Conservation (phyloP, 2,329 filamentous ascomycete species). For the Diaporthe caulivora region DNA sequence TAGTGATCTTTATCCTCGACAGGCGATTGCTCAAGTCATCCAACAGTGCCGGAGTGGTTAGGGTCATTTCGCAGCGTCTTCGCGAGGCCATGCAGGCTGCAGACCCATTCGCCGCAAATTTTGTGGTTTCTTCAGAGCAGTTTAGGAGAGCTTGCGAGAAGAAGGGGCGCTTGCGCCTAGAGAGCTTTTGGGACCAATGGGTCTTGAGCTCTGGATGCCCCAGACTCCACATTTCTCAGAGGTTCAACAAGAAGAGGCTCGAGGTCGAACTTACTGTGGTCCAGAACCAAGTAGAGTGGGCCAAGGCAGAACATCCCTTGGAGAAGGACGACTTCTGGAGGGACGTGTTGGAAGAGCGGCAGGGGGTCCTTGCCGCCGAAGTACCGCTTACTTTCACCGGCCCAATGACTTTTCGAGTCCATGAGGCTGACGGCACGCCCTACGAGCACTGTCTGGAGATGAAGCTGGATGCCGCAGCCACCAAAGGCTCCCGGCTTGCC, state of each 20-base stretch:
- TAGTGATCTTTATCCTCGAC: slow-evolving; percentile 94
- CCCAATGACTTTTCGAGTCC: slow-evolving; percentile 97
- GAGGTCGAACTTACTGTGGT: slow-evolving; percentile 92
- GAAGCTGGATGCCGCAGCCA: slow-evolving; percentile 78
- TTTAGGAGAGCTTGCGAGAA: slow-evolving; percentile 91
- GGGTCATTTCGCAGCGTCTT: slow-evolving; percentile 88
- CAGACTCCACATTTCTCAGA: slow-evolving; percentile 84
- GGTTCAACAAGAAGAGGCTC: slow-evolving; percentile 97
- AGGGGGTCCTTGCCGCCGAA: slow-evolving; percentile 76
- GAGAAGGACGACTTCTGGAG: slow-evolving; percentile 83
- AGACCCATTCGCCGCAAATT: slow-evolving; percentile 40
- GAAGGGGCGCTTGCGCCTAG: slow-evolving; percentile 85
- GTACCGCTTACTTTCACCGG: slow-evolving; percentile 89
- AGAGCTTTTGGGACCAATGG: slow-evolving; percentile 95
- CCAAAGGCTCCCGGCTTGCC: slow-evolving; percentile 82
- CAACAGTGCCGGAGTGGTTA: slow-evolving; percentile 83
- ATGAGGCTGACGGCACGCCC: slow-evolving; percentile 97
- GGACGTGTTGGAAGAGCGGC: slow-evolving; percentile 83
- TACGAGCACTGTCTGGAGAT: slow-evolving; percentile 99
- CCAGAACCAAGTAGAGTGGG: slow-evolving; percentile 76
- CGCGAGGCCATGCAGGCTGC: slow-evolving; percentile 80
- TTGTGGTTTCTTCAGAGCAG: slow-evolving; percentile 75
- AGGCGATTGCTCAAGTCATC: slow-evolving; percentile 90
- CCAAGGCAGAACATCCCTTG: slow-evolving; percentile 65
- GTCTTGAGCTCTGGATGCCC: slow-evolving; percentile 90